Evolutionary conservation across 208 protist genomes (phyloP).

Genomic region (Leishmania arabica): DNA sequence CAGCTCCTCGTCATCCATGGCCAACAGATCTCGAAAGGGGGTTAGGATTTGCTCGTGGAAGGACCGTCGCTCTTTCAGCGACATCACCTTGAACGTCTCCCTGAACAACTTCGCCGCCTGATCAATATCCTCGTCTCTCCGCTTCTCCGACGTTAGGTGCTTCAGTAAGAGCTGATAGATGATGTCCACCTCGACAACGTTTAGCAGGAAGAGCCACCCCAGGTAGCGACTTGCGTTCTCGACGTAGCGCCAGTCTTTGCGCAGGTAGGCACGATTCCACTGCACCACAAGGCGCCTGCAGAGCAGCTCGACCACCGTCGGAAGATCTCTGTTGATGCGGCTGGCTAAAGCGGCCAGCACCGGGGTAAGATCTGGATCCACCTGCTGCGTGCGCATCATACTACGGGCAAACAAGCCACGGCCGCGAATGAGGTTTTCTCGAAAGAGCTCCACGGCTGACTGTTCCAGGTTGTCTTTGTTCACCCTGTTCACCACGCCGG

Average conservation of each 20-base stretch:
- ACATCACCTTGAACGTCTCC: slow-evolving; percentile 77
- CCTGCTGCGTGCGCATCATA: slow-evolving; percentile 94
- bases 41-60: slow-evolving; percentile 79
- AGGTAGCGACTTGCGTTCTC: slow-evolving; percentile 75
- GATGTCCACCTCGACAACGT: slow-evolving; percentile 73
- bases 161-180: slow-evolving; percentile 80
- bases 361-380: slow-evolving; percentile 95
- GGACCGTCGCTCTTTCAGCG: slow-evolving; percentile 42
- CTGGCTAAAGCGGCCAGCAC: slow-evolving; percentile 96
- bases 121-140: slow-evolving; percentile 95
- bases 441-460: slow-evolving; percentile 95
- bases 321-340: slow-evolving; percentile 98
- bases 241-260: slow-evolving; percentile 91
- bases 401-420: slow-evolving; percentile 94
- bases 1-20: slow-evolving; percentile 91
- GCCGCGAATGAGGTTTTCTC: slow-evolving; percentile 98
- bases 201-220: slow-evolving; percentile 76
- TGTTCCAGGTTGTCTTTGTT: slow-evolving; percentile 94
- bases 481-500: slow-evolving; percentile 97
- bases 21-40: slow-evolving; percentile 79
- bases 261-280: slow-evolving; percentile 87
- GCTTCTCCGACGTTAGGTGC: slow-evolving; percentile 78
- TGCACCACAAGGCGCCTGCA: slow-evolving; percentile 92
- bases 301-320: slow-evolving; percentile 95
- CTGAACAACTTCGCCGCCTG: slow-evolving; percentile 86